Percentiles rank a stretch among this genome's conserved stretches.
phyloP scores from a whole-genome alignment of 768 basidiomycete species.

The Melanogaster broomeanus region DNA sequence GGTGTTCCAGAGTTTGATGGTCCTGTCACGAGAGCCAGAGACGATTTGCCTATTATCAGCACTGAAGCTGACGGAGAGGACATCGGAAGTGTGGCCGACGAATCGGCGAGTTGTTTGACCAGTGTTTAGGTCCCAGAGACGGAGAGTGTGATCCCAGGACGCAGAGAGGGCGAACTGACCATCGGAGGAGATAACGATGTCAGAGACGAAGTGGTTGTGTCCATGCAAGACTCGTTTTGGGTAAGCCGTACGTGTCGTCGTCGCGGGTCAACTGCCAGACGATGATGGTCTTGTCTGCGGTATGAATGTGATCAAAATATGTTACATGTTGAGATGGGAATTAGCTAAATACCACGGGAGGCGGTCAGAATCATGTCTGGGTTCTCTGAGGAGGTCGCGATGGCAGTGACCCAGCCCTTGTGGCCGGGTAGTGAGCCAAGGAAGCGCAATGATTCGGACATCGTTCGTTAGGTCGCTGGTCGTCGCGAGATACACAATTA shows the following conservation, averaged over 20 bases:
- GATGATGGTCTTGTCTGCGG: constrained; percentile 97
- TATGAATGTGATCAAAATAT: constrained; percentile 19
- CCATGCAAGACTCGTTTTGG: constrained; percentile 97
- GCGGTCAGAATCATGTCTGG: constrained; percentile 99
- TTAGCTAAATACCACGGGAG: constrained; percentile 75
- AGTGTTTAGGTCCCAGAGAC: constrained; percentile 99
- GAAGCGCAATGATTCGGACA: constrained; percentile 87
- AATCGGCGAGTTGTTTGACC: constrained; percentile 95
- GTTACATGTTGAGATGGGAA: constrained; percentile 5
- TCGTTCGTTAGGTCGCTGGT: constrained; percentile 37
- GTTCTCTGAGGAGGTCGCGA: constrained; percentile 98
- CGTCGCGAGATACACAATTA: constrained; percentile 22
- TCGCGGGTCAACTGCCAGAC: constrained; percentile 98
- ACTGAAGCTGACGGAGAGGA: constrained; percentile 98
- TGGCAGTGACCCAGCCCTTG: constrained; percentile 98
- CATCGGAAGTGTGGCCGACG: constrained; percentile 97
- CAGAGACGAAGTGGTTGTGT: constrained; percentile 99
- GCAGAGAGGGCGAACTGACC: constrained; percentile 99
- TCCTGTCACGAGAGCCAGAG: constrained; percentile 93
- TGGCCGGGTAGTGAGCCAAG: constrained; percentile 91
- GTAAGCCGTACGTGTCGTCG: constrained; percentile 87
- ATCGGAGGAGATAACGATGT: constrained; percentile 98
- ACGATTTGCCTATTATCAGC: constrained; percentile 99
- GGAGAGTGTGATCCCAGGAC: constrained; percentile 99
- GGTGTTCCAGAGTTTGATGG: constrained; percentile 99